Conservation (phyloP, 192 early-diverging fungal genomes). For the Cetraspora pellucida region DNA sequence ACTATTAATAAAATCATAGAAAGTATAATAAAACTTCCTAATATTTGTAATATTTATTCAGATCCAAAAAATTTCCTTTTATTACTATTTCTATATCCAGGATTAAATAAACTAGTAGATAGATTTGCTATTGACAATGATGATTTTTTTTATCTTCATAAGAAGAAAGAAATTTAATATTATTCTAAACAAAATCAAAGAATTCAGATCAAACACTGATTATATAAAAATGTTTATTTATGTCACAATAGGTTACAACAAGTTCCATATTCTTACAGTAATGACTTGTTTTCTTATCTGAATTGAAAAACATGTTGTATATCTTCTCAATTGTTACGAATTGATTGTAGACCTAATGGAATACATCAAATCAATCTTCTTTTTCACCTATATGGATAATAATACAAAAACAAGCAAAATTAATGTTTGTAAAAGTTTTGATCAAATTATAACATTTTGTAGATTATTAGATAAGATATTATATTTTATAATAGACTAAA, state of each 20-base stretch:
- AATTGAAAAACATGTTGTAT: constrained; percentile 23
- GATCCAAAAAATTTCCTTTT: not conserved
- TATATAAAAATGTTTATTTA: constrained; percentile 22
- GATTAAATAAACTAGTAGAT: constrained; percentile 5
- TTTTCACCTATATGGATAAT: constrained; percentile 8
- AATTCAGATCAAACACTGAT: not conserved
- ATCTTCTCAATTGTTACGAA: constrained; percentile 19
- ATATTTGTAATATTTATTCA: not conserved
- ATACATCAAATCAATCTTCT: constrained; percentile 14
- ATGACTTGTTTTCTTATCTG: constrained; percentile 10
- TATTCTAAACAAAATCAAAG: constrained; percentile 5
- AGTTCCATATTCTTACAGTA: constrained; percentile 28
- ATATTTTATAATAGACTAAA: constrained; percentile 32
- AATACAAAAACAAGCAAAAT: not conserved
- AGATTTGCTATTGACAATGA: constrained; percentile 7
- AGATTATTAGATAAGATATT: not conserved
- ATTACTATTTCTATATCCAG: constrained; percentile 4
- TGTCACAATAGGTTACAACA: constrained; percentile 7
- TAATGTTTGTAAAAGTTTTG: constrained; percentile 12
- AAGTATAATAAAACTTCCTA: constrained; percentile 3
- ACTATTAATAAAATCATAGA: not conserved
- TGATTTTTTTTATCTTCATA: not conserved
- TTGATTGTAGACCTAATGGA: not conserved
- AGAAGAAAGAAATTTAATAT: constrained; percentile 21
- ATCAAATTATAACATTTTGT: constrained; percentile 18